Evolutionary conservation across 768 basidiomycete species (phyloP), one percentile per base, ranked within the genome.

Genomic region (Pleurotus sapidus): DNA sequence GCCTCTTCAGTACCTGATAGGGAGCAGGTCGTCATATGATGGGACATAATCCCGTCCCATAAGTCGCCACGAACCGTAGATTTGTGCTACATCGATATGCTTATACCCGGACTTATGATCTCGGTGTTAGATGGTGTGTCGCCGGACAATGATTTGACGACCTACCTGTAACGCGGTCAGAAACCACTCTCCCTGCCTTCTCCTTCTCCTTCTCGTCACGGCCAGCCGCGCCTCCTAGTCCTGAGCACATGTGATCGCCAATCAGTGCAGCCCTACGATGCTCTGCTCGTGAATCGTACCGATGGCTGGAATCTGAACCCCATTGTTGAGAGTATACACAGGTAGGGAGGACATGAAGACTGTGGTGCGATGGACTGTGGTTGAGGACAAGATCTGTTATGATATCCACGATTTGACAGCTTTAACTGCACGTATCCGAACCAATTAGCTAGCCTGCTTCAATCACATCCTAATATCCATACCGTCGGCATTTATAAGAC

Each of bases 11-110:
- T 81, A 49, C 59, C 70, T 71, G 30, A 34, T 34, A 34, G 43
- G n/a, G n/a, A 50, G 8, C 27, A 17, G 14, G 40, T 45, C 14
- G 5, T 24, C 24, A 46, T 6, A 4, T 23, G 43, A 25, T 24
- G 7, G 24, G 5, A 23, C 27, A 2, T 15, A 7, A 23, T n/a
- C 14, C 15, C 43, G 11, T 7, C 23, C 27, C 1, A 9, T 4
- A 3, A n/a, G n/a, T n/a, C 3, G 4, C 23, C 18, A 17, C 61
- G 49, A 51, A 69, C 74, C 55, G 58, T 78, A 78, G 0, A 59
- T 60, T 42, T 59, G 62, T 11, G 75, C 75, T 12, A 77, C 77
- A 57, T 79, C 77, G 30, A 78, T 68, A 48, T 78, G 77, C 24
- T 74, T 67, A 57, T 72, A 77, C 6, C 75, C 77, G 34, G 71